Conservation (phyloP, 768 basidiomycete species). For the Gyrodon lividus region DNA sequence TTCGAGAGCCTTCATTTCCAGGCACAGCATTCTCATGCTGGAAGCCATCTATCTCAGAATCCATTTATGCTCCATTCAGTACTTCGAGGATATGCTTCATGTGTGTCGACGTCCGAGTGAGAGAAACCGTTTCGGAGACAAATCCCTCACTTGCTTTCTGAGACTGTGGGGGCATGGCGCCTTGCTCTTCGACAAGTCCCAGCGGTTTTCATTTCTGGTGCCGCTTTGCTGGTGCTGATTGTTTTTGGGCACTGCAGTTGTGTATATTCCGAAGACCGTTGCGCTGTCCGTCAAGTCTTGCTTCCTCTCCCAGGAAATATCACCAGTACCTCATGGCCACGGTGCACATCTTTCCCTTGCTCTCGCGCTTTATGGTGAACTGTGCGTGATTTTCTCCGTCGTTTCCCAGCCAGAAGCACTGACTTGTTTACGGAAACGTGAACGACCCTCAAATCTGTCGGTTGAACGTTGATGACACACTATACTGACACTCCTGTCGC, state of each 20-base stretch:
- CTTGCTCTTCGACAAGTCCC: slow-evolving; percentile 2
- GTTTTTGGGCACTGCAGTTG: slow-evolving; percentile 43
- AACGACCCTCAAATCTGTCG: background rate
- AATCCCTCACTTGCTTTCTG: slow-evolving; percentile 1
- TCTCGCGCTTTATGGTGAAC: slow-evolving; percentile 62
- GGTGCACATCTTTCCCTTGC: slow-evolving; percentile 61
- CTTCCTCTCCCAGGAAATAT: slow-evolving; percentile 44
- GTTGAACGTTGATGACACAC: slow-evolving; percentile 9
- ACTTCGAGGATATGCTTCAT: background rate
- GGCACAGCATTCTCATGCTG: slow-evolving; percentile 1
- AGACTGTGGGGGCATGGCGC: slow-evolving; percentile 1
- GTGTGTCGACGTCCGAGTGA: slow-evolving; percentile 1
- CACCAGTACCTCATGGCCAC: slow-evolving; percentile 50
- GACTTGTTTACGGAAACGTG: slow-evolving; percentile 3
- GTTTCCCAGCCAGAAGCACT: slow-evolving; percentile 2
- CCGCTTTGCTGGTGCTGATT: slow-evolving; percentile 3
- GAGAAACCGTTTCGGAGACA: background rate
- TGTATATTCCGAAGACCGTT: slow-evolving; percentile 58
- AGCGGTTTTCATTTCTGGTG: slow-evolving; percentile 2
- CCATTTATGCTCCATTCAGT: background rate
- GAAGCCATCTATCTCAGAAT: background rate
- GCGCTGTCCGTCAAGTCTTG: slow-evolving; percentile 63
- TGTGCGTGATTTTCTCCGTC: slow-evolving; percentile 42
- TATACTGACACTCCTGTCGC: slow-evolving; percentile 7
- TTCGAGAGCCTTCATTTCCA: background rate